These are phyloP conservation scores for Verticillium klebahnii DNA, from an alignment of 2,329 filamentous ascomycete genomes.

Conservation along the genomic window DNA sequence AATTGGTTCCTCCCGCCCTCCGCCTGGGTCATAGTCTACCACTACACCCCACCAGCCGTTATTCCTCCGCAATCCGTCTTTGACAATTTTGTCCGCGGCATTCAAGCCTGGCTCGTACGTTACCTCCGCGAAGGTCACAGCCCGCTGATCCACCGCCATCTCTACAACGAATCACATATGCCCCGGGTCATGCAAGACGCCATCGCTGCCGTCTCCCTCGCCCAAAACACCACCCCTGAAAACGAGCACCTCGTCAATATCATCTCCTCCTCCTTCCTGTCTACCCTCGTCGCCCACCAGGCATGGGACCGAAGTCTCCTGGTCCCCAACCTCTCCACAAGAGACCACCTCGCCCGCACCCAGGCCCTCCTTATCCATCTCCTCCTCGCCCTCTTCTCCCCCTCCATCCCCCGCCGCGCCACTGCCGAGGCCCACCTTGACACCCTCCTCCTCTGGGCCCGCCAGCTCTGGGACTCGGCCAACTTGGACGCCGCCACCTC, in stretches of 20 bases:
- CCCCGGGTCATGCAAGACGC: slow-evolving; percentile 13
- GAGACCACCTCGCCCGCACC: slow-evolving; percentile 14
- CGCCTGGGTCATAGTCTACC: background rate
- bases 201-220: slow-evolving; percentile 6
- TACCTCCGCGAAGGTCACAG: slow-evolving; percentile 15
- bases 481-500: slow-evolving; percentile 6
- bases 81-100: slow-evolving; percentile 6
- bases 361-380: slow-evolving; percentile 17
- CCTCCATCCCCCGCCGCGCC: slow-evolving; percentile 16
- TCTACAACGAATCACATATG: slow-evolving; percentile 14
- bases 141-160: slow-evolving; percentile 16
- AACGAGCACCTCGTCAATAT: slow-evolving; percentile 3
- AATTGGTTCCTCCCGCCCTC: background rate
- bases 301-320: background rate
- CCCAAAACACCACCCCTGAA: slow-evolving; percentile 1
- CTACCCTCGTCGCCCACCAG: background rate
- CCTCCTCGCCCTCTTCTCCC: slow-evolving; percentile 18
- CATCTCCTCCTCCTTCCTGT: background rate
- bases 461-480: slow-evolving; percentile 11
- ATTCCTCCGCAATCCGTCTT: background rate
- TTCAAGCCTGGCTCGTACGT: slow-evolving; percentile 13
- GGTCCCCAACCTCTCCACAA: slow-evolving; percentile 3
- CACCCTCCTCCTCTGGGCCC: slow-evolving; percentile 12
- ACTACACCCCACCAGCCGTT: background rate
- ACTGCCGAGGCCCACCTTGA: slow-evolving; percentile 15